Percentiles rank a stretch among this genome's conserved stretches.
These are phyloP conservation scores for Musa beccarii DNA, from an alignment of 176 grass and related monocot species.

Conservation along the genomic window DNA sequence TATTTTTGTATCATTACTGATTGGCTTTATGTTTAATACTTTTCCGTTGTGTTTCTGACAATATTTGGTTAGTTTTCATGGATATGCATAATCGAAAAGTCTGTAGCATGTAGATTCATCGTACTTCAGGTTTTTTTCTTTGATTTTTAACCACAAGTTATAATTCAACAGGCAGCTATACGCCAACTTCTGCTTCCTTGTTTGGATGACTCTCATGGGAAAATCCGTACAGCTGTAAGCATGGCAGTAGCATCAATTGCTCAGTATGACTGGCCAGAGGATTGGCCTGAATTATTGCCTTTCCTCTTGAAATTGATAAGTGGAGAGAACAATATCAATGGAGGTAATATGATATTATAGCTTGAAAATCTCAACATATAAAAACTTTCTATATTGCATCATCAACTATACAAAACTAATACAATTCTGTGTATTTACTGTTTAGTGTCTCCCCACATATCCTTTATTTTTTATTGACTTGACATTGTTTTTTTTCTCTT, in stretches of 20 bases:
- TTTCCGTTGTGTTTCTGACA: not conserved
- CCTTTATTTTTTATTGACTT: not conserved
- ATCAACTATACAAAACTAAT: not conserved
- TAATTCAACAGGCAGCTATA: conserved; percentile 46
- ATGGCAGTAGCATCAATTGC: conserved; percentile 88
- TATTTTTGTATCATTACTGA: not conserved
- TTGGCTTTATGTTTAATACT: not conserved
- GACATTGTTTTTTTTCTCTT: not conserved
- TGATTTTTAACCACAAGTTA: not conserved
- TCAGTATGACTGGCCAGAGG: conserved; percentile 92
- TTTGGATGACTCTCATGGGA: conserved; percentile 72
- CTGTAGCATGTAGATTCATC: not conserved
- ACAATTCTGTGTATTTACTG: not conserved
- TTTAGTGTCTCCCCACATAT: not conserved
- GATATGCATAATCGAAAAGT: not conserved
- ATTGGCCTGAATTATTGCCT: conserved; percentile 84
- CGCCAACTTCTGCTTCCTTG: conserved; percentile 71
- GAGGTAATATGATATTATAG: conserved; percentile 44
- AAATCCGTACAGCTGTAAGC: conserved; percentile 83
- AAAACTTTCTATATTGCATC: not conserved
- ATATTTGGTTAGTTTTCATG: not conserved
- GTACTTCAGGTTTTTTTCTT: not conserved
- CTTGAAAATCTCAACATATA: not conserved
- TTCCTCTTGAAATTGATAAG: conserved; percentile 80
- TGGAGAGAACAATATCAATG: conserved; percentile 57